Base-by-base conservation (phyloP, 1,139 yeast species). In the Starmera stellimalicola region DNA sequence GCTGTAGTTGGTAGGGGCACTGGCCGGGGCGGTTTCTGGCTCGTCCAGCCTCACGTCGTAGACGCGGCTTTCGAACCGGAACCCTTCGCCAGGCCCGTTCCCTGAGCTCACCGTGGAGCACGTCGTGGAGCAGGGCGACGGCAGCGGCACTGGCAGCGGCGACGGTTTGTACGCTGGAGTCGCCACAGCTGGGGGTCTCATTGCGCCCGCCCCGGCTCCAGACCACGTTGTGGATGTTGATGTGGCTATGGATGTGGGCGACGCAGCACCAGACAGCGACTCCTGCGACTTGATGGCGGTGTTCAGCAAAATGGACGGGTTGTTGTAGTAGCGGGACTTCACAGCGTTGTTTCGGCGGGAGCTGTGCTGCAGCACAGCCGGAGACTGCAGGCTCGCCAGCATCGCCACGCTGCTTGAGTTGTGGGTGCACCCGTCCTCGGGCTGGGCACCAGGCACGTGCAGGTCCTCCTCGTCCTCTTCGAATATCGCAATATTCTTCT, bases 291-390 rank as follows among this genome's bases (percentile, higher is more conserved):
- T 65, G 45, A 69, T 51, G 1, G 73, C 73, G 47, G 62, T 65
- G 2, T 71, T 62, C 18, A 70, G 55, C 33, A 67, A 54, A 33
- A 57, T 55, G 6, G 70, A 64, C 42, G 67, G 71, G 41, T 68
- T 72, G 41, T 70, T 70, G 44, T 70, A 67, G 8, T 61, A 63
- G 46, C 69, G 73, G 41, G 70, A 70, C 32, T 75, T 49, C 29
- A 62, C 62, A 3, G 75, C 74, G 36, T 65, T 61, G n/a, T 73
- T 73, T 28, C 54, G 48, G 27, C 48, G 47, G n/a, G n/a, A n/a
- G 5, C 36, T 30, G 11, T 47, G 42, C 9, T 34, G 40, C 29
- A 30, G 33, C 31, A 44, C 34, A 38, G 34, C 27, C 32, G 38
- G 29, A 5, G 29, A 24, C 43, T 35, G 2, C 62, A 58, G 18